A percentile compares a stretch with the other conserved stretches of the same genome.
Conservation (phyloP, 108 stramenopile species). For the Cylindrotheca closterium region DNA sequence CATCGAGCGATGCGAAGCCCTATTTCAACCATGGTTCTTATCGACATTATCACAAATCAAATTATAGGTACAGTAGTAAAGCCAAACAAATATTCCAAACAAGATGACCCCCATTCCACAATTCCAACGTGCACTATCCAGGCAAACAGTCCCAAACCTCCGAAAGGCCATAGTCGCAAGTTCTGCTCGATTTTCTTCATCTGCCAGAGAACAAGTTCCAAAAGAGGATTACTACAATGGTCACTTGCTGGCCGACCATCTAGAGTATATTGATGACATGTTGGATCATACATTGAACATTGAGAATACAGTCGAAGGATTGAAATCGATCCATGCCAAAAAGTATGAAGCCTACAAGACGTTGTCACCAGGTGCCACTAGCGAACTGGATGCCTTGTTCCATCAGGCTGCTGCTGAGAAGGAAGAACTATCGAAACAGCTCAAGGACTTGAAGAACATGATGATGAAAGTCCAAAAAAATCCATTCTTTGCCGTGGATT, state of each 20-base stretch:
- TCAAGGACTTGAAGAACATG: slow-evolving; percentile 3
- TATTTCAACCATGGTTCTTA: background rate
- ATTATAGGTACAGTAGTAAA: too few relatives aligned
- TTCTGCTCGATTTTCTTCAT: background rate
- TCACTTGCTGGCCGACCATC: slow-evolving; percentile 13
- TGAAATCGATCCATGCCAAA: slow-evolving; percentile 13
- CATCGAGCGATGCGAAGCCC: too few relatives aligned
- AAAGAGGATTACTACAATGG: slow-evolving; percentile 25
- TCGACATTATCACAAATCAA: background rate
- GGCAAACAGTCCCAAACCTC: background rate
- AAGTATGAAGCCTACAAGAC: slow-evolving; percentile 1
- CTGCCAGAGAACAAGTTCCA: slow-evolving; percentile 12
- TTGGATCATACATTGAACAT: slow-evolving; percentile 17
- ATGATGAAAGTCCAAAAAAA: slow-evolving; percentile 2
- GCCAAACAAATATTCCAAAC: too few relatives aligned
- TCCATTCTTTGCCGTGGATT: slow-evolving; percentile 7
- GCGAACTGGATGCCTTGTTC: slow-evolving; percentile 17
- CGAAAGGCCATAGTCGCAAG: background rate
- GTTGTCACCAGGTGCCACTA: background rate
- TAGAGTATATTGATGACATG: slow-evolving; percentile 32
- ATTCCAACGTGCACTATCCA: background rate
- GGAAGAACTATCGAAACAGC: slow-evolving; percentile 4
- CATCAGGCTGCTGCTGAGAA: slow-evolving; percentile 8
- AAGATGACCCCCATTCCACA: background rate
- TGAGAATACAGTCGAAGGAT: slow-evolving; percentile 14